Base-by-base conservation (phyloP, 2,329 filamentous ascomycete species). In the Pseudocercospora fijiensis region DNA sequence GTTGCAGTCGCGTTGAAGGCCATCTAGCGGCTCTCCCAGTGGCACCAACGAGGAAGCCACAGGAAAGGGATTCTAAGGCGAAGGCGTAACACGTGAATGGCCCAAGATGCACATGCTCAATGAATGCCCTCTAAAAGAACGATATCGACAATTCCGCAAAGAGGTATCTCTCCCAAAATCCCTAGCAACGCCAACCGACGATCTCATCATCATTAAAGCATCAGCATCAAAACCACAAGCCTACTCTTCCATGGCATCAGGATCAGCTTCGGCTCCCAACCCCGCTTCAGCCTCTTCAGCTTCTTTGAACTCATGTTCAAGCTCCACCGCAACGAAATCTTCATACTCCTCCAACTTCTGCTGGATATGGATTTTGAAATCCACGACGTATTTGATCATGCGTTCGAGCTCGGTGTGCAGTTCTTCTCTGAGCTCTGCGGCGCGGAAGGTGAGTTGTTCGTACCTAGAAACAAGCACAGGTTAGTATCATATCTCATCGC, bases 341-440 rank as follows among this genome's bases (percentile, higher is more conserved):
- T 99, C 95, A 76, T 96, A 98, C 73, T 95, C 91, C 75, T 97
- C 94, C 60, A 99, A 82, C 64, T 88, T 89, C 80, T 92, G 93
- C 78, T 99, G 95, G 58, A 99, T 84, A 74, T 98, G 93, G 68
- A 99, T 91, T 81, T 99, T 99, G 86, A 99, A 98, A 74, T 96
- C 93, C 81, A 98, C 96, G 66, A 97, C 90, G 75, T 98, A 93
- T 79, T 97, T 96, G 65, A 99, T 81, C 86, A 98, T 96, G 72
- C 88, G 89, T 80, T 97, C 95, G 72, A 97, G 91, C 76, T 97
- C 93, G 0, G 92, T 96, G 77, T 99, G 95, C n/a, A 99, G 83
- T 76, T 98, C 93, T 77, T 99, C 95, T n/a, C 95, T 87, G 24
- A 98, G 83, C 0, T 91, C 82, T 68, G 91, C 91, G 55, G 91